These are phyloP conservation scores for Celoporthe dispersa DNA, from an alignment of 2,329 filamentous ascomycete genomes.

Conservation along the genomic window DNA sequence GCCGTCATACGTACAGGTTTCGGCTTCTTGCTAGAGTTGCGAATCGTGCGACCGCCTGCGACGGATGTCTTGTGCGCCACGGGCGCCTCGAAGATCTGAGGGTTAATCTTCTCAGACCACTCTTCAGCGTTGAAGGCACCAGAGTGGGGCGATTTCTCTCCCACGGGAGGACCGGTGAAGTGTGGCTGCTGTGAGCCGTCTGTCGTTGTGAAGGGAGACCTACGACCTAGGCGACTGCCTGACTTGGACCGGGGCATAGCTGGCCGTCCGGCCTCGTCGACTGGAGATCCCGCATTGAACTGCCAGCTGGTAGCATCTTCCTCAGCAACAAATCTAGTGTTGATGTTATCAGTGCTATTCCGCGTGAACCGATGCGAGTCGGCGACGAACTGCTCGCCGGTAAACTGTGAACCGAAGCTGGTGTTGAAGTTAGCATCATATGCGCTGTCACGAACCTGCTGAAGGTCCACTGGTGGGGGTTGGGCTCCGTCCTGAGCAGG, in stretches of 20 bases:
- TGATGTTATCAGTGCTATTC: slow-evolving; percentile 63
- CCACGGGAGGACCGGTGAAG: slow-evolving; percentile 32
- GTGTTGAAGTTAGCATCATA: slow-evolving; percentile 30
- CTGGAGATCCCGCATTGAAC: slow-evolving; percentile 53
- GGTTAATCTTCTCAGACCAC: slow-evolving; percentile 59
- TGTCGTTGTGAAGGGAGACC: slow-evolving; percentile 44
- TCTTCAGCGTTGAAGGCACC: slow-evolving; percentile 54
- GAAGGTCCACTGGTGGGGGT: slow-evolving; percentile 40
- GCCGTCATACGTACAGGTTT: slow-evolving; percentile 59
- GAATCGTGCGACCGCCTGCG: slow-evolving; percentile 50
- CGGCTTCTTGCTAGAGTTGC: slow-evolving; percentile 60
- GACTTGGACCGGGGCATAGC: slow-evolving; percentile 45
- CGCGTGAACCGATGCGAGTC: slow-evolving; percentile 49
- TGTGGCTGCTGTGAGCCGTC: slow-evolving; percentile 30
- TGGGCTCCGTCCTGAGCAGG: slow-evolving; percentile 24
- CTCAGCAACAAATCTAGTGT: slow-evolving; percentile 61
- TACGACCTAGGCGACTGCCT: slow-evolving; percentile 46
- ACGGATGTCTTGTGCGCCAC: slow-evolving; percentile 43
- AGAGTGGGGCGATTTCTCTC: slow-evolving; percentile 32
- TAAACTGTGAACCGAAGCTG: slow-evolving; percentile 58
- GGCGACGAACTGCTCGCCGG: slow-evolving; percentile 48
- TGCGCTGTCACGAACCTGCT: slow-evolving; percentile 32
- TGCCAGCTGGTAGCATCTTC: slow-evolving; percentile 51
- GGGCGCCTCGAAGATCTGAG: slow-evolving; percentile 58
- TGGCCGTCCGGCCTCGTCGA: slow-evolving; percentile 35